phyloP scores from a whole-genome alignment of 2,329 filamentous ascomycete genomes.

The Fusarium brevicatenulatum region DNA sequence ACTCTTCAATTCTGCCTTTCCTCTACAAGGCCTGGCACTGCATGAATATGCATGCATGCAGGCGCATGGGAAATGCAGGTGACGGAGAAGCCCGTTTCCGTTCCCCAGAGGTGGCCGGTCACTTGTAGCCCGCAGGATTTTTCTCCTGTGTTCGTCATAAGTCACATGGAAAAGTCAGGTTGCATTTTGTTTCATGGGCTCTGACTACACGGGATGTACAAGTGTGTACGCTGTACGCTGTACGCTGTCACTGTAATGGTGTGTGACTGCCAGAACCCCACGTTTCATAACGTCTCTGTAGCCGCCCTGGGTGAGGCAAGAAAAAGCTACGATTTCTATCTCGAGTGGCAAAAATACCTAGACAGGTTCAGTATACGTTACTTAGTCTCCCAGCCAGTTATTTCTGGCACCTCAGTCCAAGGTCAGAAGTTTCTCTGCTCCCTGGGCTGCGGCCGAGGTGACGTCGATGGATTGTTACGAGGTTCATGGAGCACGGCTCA shows the following conservation, averaged over 20 bases:
- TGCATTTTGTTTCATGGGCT: constrained; percentile 14
- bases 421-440: not conserved
- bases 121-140: constrained; percentile 9
- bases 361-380: not conserved
- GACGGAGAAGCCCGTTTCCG: constrained; percentile 21
- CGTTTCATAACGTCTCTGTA: constrained; percentile 39
- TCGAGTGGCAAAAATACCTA: not conserved
- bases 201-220: not conserved
- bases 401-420: not conserved
- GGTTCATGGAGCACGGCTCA: constrained; percentile 22
- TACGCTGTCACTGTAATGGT: not conserved
- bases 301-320: constrained; percentile 19
- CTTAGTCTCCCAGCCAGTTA: not conserved
- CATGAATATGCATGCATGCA: constrained; percentile 32
- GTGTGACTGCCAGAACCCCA: constrained; percentile 37
- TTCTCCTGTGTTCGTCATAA: constrained; percentile 13
- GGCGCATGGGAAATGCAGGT: constrained; percentile 8
- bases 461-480: constrained; percentile 38
- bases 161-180: constrained; percentile 37
- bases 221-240: not conserved
- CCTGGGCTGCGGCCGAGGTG: constrained; percentile 11
- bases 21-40: constrained; percentile 1
- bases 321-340: not conserved
- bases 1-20: constrained; percentile 32
- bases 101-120: constrained; percentile 14